Conservation (phyloP, 306 rosid species). For the Dryas octopetala region DNA sequence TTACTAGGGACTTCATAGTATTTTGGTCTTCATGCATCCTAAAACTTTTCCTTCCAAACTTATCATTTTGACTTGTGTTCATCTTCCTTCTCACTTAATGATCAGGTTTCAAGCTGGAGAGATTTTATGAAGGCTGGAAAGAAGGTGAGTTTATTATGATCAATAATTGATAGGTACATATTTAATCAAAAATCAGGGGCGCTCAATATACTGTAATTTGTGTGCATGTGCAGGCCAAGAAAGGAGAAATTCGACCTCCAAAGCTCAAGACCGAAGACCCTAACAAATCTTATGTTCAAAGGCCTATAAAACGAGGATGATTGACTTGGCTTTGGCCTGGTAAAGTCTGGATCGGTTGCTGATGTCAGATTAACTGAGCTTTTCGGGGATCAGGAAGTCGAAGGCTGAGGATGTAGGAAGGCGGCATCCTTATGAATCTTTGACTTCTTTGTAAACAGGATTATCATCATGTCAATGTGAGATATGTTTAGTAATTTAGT, state of each 20-base stretch:
- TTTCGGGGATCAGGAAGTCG: conserved; percentile 5
- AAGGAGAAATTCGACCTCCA: conserved; percentile 93
- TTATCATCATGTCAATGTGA: neutral
- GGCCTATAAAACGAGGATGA: conserved; percentile 96
- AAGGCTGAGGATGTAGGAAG: conserved; percentile 28
- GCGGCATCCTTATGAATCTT: conserved; percentile 32
- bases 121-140: conserved; percentile 98
- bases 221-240: conserved; percentile 62
- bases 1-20: neutral
- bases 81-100: conserved; percentile 13
- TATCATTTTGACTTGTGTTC: neutral
- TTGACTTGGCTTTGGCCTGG: conserved; percentile 12
- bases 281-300: conserved; percentile 90
- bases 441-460: conserved; percentile 25
- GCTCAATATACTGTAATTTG: neutral
- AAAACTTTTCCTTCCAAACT: neutral
- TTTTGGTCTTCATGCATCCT: neutral
- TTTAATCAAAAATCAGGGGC: neutral
- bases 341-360: conserved; percentile 10
- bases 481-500: conserved; percentile 19
- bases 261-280: conserved; percentile 99
- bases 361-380: conserved; percentile 5
- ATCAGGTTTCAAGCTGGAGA: conserved; percentile 99
- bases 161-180: neutral
- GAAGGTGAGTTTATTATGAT: conserved; percentile 60